Evolutionary conservation across 495 filamentous ascomycete genomes (phyloP).

Genomic region (Tricharina praecox): DNA sequence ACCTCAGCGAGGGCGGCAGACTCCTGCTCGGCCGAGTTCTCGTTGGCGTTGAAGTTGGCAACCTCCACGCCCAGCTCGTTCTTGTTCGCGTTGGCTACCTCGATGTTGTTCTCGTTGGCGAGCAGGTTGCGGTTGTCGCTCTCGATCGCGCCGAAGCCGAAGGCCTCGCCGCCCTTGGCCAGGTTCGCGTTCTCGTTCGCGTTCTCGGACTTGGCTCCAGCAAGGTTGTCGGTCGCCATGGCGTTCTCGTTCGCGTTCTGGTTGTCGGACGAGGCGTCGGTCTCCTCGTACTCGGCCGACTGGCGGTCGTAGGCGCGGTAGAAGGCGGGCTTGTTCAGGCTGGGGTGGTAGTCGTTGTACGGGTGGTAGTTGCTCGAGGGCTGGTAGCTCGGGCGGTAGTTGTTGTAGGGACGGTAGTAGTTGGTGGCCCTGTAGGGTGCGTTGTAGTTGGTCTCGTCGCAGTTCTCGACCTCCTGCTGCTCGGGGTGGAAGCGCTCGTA

Average conservation of each 20-base stretch:
- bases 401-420: too few species aligned
- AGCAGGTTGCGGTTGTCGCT: constrained; percentile 25
- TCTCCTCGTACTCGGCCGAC: constrained; percentile 5
- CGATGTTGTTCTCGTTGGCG: constrained; percentile 28
- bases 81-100: constrained; percentile 27
- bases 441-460: constrained; percentile 11
- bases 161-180: constrained; percentile 25
- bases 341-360: constrained; percentile 23
- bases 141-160: constrained; percentile 26
- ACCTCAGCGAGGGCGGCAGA: constrained; percentile 24
- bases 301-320: constrained; percentile 4
- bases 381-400: constrained; percentile 18
- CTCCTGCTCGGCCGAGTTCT: constrained; percentile 27
- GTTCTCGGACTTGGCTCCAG: constrained; percentile 27
- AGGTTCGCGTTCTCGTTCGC: constrained; percentile 28
- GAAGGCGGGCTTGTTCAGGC: constrained; percentile 14
- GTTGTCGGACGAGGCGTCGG: constrained; percentile 7
- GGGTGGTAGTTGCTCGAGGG: constrained; percentile 12
- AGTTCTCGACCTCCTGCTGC: background rate
- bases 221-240: constrained; percentile 26
- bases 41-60: constrained; percentile 28
- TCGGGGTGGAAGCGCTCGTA: constrained; percentile 7
- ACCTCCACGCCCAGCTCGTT: constrained; percentile 28
- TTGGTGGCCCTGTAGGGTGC: constrained; percentile 11
- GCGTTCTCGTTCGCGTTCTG: constrained; percentile 25